These are phyloP conservation scores for Neurospora crassa DNA, from an alignment of 2,329 filamentous ascomycete genomes.

Conservation along the genomic window DNA sequence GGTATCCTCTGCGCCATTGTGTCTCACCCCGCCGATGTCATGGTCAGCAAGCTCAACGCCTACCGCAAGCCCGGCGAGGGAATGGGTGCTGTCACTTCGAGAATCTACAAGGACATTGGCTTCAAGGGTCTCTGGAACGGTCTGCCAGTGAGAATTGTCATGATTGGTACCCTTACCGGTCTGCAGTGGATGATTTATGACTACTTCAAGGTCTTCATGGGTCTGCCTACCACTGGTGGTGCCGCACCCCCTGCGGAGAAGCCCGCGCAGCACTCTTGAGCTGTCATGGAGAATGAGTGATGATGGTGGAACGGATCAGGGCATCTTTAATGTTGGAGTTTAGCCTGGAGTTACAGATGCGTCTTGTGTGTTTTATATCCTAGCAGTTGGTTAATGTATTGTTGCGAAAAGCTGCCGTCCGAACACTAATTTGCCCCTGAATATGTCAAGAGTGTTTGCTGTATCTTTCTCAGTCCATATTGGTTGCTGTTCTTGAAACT, in stretches of 20 bases:
- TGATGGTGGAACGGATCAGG: neutral
- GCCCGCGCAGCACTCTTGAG: conserved; percentile 4
- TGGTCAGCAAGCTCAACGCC: conserved; percentile 88
- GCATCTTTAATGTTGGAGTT: neutral
- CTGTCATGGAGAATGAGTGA: neutral
- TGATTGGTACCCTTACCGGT: conserved; percentile 76
- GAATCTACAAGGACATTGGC: conserved; percentile 82
- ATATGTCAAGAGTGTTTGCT: neutral
- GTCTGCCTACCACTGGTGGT: conserved; percentile 73
- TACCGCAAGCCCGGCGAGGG: conserved; percentile 67
- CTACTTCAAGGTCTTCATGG: conserved; percentile 86
- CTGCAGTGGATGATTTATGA: conserved; percentile 94
- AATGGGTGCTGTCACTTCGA: conserved; percentile 63
- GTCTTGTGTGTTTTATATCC: neutral
- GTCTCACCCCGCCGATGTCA: conserved; percentile 73
- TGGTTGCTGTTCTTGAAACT: neutral
- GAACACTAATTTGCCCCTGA: neutral
- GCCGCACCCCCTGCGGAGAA: conserved; percentile 42
- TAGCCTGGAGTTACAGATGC: neutral
- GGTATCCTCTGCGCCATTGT: conserved; percentile 83
- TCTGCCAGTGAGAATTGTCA: conserved; percentile 73
- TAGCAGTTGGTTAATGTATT: neutral
- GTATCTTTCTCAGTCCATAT: neutral
- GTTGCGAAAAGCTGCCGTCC: neutral
- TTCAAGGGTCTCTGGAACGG: conserved; percentile 90